Percentiles rank a stretch among this genome's conserved stretches.
phyloP scores from a whole-genome alignment of 805 yeast species.

The Yamadazyma takamatsuzukensis region DNA sequence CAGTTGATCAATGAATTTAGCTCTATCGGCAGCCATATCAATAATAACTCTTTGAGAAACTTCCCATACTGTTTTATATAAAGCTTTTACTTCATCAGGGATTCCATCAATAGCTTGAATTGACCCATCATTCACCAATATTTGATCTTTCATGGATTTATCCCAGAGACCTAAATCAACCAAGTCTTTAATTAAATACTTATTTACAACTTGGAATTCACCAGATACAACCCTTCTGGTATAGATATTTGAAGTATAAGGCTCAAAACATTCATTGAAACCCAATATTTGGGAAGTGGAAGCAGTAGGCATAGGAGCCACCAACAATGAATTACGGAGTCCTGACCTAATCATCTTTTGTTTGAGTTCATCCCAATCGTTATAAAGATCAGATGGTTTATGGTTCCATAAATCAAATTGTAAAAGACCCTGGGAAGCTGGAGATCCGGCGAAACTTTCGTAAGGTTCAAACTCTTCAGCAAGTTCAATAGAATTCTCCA shows the following conservation, averaged over 20 bases:
- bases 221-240: constrained; percentile 89
- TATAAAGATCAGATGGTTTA: constrained; percentile 73
- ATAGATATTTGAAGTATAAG: constrained; percentile 89
- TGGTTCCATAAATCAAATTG: constrained; percentile 88
- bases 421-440: constrained; percentile 78
- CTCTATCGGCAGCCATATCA: constrained; percentile 81
- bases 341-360: constrained; percentile 59
- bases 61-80: constrained; percentile 98
- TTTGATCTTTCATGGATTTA: constrained; percentile 69
- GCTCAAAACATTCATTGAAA: constrained; percentile 93
- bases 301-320: constrained; percentile 98
- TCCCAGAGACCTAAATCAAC: constrained; percentile 82
- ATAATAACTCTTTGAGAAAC: constrained; percentile 80
- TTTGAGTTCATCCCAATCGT: constrained; percentile 77
- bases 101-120: constrained; percentile 70
- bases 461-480: constrained; percentile 71
- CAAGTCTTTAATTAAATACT: constrained; percentile 77
- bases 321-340: constrained; percentile 78
- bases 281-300: constrained; percentile 96
- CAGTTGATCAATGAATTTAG: constrained; percentile 59
- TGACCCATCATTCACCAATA: constrained; percentile 79
- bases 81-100: constrained; percentile 67
- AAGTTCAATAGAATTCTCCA: constrained; percentile 82
- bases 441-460: constrained; percentile 75
- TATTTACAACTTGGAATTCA: constrained; percentile 90